Evolutionary conservation across 768 basidiomycete genomes (phyloP), one percentile per base, ranked within the genome.

Genomic region (Boletellus emodensis): DNA sequence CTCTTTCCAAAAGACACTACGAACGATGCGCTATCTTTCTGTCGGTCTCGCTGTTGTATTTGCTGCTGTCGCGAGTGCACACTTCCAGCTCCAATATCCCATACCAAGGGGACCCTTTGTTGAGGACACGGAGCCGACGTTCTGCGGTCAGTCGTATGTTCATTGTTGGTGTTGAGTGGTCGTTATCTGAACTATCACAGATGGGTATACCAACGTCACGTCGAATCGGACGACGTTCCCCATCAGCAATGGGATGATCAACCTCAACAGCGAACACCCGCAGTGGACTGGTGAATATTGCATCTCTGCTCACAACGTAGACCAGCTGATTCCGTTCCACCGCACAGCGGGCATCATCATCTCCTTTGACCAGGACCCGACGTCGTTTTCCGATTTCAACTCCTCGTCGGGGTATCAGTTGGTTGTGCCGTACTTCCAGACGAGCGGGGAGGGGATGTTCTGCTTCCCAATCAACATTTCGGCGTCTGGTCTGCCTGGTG

Each of bases 51-150:
- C 80, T 24, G 61, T 68, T 11, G 30, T 11, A 9, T 30, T 30
- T 30, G 30, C 37, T 13, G 60, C 75, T 32, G 64, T 71, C 37
- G 82, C 72, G 28, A 72, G 70, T 42, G 90, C 88, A 8, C 91
- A 94, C 67, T 94, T 93, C 71, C 84, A 86, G 57, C 73, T 93
- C 38, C 78, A 84, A 59, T 92, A 80, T 65, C 92, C 91, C 15
- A 56, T 72, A 1, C 83, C 88, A 11, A 76, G 91, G 41, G 92
- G 91, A 2, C 62, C 58, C 0, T 93, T 94, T 63, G 75, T 75
- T 47, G 77, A 83, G 48, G 70, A 76, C 45, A 59, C 73, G 14
- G 85, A 88, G 55, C 72, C 75, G 12, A 68, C 59, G 2, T 86
- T 88, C 61, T 91, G 91, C 61, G 88, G 87, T 87, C 54, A 37